Evolutionary conservation across 164 flowering plant species (phyloP), one percentile per base, ranked within the genome.

Genomic region (Aristolochia fimbriata): DNA sequence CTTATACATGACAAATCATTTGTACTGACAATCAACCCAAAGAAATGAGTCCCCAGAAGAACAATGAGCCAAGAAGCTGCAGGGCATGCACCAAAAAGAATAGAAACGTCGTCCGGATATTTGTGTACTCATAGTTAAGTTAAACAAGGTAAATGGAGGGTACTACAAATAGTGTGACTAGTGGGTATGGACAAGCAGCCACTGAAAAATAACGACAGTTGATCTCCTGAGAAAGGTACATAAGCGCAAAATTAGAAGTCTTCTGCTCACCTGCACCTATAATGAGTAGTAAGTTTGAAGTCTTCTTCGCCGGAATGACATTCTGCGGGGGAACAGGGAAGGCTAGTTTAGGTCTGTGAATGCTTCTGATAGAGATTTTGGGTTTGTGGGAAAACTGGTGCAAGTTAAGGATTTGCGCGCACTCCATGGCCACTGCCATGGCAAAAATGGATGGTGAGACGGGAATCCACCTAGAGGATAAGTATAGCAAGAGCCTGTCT

Each of bases 361-460:
- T 48, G n/a, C 49, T 49, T 50, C 30, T 53, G 48, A 24, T 24
- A 7, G 57, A 30, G 52, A 2, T 22, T 21, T 20, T 66, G 24
- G 31, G 41, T 9, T 54, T 11, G 31, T 20, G 48, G 72, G 59
- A 24, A 30, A 25, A n/a, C 47, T 23, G 63, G 43, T 22, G 60
- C 54, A 63, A 27, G 60, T 60, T 55, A 43, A 54, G 68, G 57
- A 50, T 37, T 37, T 60, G 68, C 58, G 63, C 68, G 47, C 60
- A 54, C 57, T 69, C 72, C 72, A 69, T 69, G 20, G 22, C 49
- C 49, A 58, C n/a, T 33, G 58, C 58, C 20, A 16, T 17, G 56
- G 14, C 15, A 53, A 53, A 0, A 24, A 15, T 20, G 27, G 23
- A 53, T 17, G 1, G 24, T 0, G 56, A 14, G 5, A 24, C 24